These are phyloP conservation scores for Aspergillus arachidicola DNA, from an alignment of 2,329 filamentous ascomycete species.

Conservation along the genomic window DNA sequence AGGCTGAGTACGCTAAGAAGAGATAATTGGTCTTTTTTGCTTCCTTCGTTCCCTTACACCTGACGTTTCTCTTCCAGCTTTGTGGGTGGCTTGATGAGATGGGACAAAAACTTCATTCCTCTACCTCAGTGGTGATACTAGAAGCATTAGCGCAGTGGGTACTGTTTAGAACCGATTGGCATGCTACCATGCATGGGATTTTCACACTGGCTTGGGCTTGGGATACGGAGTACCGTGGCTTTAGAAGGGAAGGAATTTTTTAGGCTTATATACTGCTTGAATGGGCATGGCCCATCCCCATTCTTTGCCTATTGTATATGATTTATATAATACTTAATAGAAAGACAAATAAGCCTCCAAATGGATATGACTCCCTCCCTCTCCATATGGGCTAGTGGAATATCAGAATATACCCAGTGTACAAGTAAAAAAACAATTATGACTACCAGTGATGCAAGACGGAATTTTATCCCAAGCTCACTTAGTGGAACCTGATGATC, in stretches of 20 bases:
- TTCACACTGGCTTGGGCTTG: not conserved
- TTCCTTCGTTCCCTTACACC: not conserved
- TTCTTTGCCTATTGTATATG: no score
- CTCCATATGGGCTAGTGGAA: no score
- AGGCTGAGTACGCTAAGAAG: conserved; percentile 54
- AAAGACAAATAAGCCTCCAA: no score
- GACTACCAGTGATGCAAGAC: not conserved
- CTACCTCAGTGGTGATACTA: not conserved
- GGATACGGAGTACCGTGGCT: not conserved
- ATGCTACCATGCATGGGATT: not conserved
- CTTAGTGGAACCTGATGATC: conserved; percentile 10
- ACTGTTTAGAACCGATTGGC: not conserved
- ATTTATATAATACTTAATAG: no score
- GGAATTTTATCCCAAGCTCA: not conserved
- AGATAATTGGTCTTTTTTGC: conserved; percentile 6
- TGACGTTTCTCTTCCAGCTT: not conserved
- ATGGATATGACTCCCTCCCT: no score
- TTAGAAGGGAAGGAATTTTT: no score
- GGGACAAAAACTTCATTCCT: not conserved
- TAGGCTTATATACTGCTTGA: not conserved
- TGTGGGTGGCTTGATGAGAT: not conserved
- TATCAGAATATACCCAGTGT: no score
- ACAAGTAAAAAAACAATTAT: not conserved
- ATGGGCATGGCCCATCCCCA: no score
- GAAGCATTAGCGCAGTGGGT: not conserved